A percentile compares a stretch with the other conserved stretches of the same genome.
phyloP scores from a whole-genome alignment of 2,329 filamentous ascomycete genomes.

The Xylaria hypoxylon region DNA sequence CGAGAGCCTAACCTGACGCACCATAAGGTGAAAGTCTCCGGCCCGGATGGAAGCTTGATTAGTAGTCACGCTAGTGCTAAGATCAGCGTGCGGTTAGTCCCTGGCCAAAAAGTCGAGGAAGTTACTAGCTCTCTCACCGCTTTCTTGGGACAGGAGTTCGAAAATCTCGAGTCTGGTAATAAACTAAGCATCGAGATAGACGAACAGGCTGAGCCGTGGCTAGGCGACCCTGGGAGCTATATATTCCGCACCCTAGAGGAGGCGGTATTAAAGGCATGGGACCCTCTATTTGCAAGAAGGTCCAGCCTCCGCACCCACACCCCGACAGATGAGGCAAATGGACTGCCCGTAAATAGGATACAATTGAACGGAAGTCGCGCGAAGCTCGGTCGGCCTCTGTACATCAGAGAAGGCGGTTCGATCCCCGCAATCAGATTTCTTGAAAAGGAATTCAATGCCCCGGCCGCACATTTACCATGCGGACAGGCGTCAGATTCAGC shows the following conservation, averaged over 20 bases:
- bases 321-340: slow-evolving; percentile 20
- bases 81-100: slow-evolving; percentile 90
- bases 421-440: slow-evolving; percentile 95
- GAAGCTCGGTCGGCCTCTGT: slow-evolving; percentile 75
- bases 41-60: slow-evolving; percentile 91
- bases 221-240: slow-evolving; percentile 89
- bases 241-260: slow-evolving; percentile 90
- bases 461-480: slow-evolving; percentile 91
- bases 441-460: slow-evolving; percentile 92
- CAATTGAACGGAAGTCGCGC: slow-evolving; percentile 41
- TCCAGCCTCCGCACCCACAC: slow-evolving; percentile 35
- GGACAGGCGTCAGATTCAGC: slow-evolving; percentile 94
- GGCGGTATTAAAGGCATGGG: slow-evolving; percentile 88
- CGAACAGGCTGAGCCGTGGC: slow-evolving; percentile 94
- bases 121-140: slow-evolving; percentile 75
- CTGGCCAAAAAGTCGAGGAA: slow-evolving; percentile 87
- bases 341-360: slow-evolving; percentile 37
- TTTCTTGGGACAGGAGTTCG: slow-evolving; percentile 79
- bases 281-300: slow-evolving; percentile 59
- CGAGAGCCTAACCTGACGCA: slow-evolving; percentile 94
- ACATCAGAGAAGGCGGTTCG: slow-evolving; percentile 94
- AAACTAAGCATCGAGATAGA: slow-evolving; percentile 84
- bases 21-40: slow-evolving; percentile 91
- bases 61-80: slow-evolving; percentile 89
- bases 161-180: slow-evolving; percentile 81